Evolutionary conservation across 441 rosid species (phyloP).

Genomic region (Omphalea diandra): DNA sequence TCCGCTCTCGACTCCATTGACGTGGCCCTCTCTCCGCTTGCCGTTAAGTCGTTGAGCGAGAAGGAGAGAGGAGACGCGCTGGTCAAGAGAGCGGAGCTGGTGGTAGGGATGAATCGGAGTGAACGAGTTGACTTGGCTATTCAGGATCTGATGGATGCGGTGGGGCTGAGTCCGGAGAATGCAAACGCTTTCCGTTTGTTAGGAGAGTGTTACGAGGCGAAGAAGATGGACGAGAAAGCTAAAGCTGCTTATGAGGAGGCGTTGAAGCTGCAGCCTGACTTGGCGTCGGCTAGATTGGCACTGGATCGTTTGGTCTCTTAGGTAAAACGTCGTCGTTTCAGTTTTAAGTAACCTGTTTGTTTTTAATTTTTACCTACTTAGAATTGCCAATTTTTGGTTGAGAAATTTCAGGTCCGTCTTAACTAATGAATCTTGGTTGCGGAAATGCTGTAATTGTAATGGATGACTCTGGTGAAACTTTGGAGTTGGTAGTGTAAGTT

Average conservation of each 20-base stretch:
- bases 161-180: slow-evolving; percentile 32
- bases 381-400: too few relatives aligned
- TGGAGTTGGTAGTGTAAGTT: too few relatives aligned
- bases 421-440: too few relatives aligned
- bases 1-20: slow-evolving; percentile 60
- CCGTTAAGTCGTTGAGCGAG: slow-evolving; percentile 44
- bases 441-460: too few relatives aligned
- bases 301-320: slow-evolving; percentile 30
- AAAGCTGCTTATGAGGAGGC: slow-evolving; percentile 44
- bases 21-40: slow-evolving; percentile 54
- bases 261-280: slow-evolving; percentile 35
- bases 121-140: slow-evolving; percentile 44
- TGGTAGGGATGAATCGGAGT: slow-evolving; percentile 35
- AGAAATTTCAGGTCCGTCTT: too few relatives aligned
- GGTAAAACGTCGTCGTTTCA: neutral
- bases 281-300: slow-evolving; percentile 36
- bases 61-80: slow-evolving; percentile 57
- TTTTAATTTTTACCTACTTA: too few relatives aligned
- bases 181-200: slow-evolving; percentile 40
- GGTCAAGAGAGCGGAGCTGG: slow-evolving; percentile 54
- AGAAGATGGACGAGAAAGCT: slow-evolving; percentile 49
- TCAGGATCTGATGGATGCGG: slow-evolving; percentile 46
- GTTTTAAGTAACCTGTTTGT: too few relatives aligned
- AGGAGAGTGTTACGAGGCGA: slow-evolving; percentile 59
- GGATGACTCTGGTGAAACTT: too few relatives aligned